These are phyloP conservation scores for Pistacia integerrima DNA, from an alignment of 345 rosid genomes.

Conservation along the genomic window DNA sequence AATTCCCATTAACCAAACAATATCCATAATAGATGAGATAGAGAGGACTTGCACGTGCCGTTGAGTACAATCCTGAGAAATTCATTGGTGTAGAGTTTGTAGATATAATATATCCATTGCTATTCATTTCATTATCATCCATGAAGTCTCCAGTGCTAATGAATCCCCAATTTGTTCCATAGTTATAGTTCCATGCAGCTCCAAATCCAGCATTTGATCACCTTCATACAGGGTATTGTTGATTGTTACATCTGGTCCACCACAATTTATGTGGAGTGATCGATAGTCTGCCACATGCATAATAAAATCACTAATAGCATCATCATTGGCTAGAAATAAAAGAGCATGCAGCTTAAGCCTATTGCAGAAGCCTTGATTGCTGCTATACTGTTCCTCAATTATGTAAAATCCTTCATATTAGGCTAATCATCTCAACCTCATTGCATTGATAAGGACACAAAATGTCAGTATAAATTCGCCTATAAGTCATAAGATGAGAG, in stretches of 20 bases:
- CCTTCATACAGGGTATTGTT: slow-evolving; percentile 24
- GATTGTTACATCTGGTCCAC: slow-evolving; percentile 34
- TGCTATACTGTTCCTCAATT: too few relatives aligned
- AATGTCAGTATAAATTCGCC: too few relatives aligned
- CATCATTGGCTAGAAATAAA: background rate
- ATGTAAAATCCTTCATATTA: too few relatives aligned
- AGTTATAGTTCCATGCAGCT: slow-evolving; percentile 31
- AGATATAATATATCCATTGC: slow-evolving; percentile 10
- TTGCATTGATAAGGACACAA: too few relatives aligned
- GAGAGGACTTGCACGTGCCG: slow-evolving; percentile 48
- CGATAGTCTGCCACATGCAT: background rate
- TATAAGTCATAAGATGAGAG: too few relatives aligned
- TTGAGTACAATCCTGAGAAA: slow-evolving; percentile 34
- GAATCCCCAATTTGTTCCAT: slow-evolving; percentile 45
- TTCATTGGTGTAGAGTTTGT: slow-evolving; percentile 12
- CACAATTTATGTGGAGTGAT: slow-evolving; percentile 45
- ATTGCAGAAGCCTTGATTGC: too few relatives aligned
- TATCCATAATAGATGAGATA: slow-evolving; percentile 51
- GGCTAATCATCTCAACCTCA: too few relatives aligned
- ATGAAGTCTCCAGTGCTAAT: slow-evolving; percentile 60
- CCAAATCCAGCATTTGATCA: slow-evolving; percentile 32
- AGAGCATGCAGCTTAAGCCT: too few relatives aligned
- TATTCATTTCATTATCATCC: slow-evolving; percentile 32
- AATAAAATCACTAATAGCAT: background rate
- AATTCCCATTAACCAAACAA: slow-evolving; percentile 54